A percentile compares a stretch with the other conserved stretches of the same genome.
Evolutionary conservation across 352 stramenopile species (phyloP).

Genomic region (Phytophthora idaei): DNA sequence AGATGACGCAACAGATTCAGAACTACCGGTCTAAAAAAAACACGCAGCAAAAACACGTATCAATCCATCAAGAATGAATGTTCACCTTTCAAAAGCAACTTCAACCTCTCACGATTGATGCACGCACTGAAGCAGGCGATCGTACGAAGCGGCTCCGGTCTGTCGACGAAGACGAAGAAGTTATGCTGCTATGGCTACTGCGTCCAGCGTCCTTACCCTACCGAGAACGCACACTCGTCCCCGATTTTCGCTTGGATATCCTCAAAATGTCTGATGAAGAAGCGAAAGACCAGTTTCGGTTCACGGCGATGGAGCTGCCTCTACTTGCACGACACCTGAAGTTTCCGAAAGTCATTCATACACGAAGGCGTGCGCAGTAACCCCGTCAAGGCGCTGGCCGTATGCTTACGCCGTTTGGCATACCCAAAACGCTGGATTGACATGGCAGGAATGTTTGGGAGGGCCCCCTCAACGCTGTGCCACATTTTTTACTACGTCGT

Average conservation of each 20-base stretch:
- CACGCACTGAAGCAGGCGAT: background rate
- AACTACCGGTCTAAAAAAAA: no score
- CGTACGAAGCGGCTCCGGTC: background rate
- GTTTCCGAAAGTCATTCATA: background rate
- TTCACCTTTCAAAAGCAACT: no score
- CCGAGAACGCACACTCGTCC: slow-evolving; percentile 4
- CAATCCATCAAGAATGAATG: no score
- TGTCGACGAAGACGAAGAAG: background rate
- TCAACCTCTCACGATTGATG: no score
- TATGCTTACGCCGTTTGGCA: background rate
- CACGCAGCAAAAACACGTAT: no score
- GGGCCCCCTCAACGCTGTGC: slow-evolving; percentile 3
- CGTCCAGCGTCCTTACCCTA: background rate
- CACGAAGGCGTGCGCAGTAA: background rate
- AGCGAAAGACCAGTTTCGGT: slow-evolving; percentile 16
- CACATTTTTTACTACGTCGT: slow-evolving; percentile 19
- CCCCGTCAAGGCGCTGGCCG: background rate
- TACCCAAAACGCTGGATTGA: background rate
- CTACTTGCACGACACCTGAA: background rate
- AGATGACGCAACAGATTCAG: no score
- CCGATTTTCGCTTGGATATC: slow-evolving; percentile 13
- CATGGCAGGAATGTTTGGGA: background rate
- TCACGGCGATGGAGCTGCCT: background rate
- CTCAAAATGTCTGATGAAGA: slow-evolving; percentile 3
- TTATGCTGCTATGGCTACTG: background rate